phyloP scores from a whole-genome alignment of 2,329 filamentous ascomycete species.

The Niveomyces coronatus region DNA sequence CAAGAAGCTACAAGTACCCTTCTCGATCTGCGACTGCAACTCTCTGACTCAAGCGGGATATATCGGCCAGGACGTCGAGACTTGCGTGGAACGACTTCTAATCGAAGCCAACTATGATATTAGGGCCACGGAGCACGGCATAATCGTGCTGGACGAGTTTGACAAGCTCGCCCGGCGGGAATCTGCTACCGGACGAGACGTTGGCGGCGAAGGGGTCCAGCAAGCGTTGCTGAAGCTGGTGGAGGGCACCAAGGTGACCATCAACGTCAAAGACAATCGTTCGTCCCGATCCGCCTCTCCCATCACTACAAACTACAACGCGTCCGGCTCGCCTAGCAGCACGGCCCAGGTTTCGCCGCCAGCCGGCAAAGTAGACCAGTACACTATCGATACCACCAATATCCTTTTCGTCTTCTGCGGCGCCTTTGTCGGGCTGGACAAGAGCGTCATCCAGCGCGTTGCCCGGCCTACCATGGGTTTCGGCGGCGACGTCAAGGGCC shows the following conservation, averaged over 20 bases:
- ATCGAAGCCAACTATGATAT: constrained; percentile 87
- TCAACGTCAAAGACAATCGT: constrained; percentile 75
- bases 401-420: constrained; percentile 97
- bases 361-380: constrained; percentile 47
- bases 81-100: constrained; percentile 81
- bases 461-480: constrained; percentile 83
- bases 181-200: constrained; percentile 81
- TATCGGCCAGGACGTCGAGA: constrained; percentile 95
- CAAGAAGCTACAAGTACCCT: constrained; percentile 86
- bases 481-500: constrained; percentile 65
- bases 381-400: constrained; percentile 82
- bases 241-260: constrained; percentile 85
- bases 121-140: constrained; percentile 74
- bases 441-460: constrained; percentile 76
- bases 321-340: constrained; percentile 31
- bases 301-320: constrained; percentile 42
- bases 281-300: constrained; percentile 43
- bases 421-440: constrained; percentile 87
- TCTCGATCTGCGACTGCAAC: constrained; percentile 92
- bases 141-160: constrained; percentile 92
- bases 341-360: constrained; percentile 36
- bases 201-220: constrained; percentile 92
- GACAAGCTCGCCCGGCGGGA: constrained; percentile 93
- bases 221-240: constrained; percentile 93
- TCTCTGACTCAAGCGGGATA: constrained; percentile 95